These are phyloP conservation scores for Paramyrothecium roridum DNA, from an alignment of 2,329 filamentous ascomycete genomes.

Conservation along the genomic window DNA sequence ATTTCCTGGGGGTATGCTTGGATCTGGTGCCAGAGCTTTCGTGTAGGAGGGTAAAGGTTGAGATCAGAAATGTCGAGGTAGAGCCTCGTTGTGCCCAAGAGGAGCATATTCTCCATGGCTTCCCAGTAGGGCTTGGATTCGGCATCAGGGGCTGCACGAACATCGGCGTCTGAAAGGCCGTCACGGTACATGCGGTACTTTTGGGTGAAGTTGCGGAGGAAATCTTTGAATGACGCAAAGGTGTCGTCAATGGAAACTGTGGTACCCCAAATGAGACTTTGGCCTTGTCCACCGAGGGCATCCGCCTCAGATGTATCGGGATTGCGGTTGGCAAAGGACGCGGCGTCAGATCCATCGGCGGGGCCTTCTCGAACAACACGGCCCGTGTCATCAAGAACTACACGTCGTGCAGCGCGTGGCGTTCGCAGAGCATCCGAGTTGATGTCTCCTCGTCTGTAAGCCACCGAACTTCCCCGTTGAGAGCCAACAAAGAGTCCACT, in stretches of 20 bases:
- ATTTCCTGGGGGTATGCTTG: slow-evolving; percentile 95
- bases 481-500: slow-evolving; percentile 79
- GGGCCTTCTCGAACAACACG: slow-evolving; percentile 54
- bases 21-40: slow-evolving; percentile 93
- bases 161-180: slow-evolving; percentile 75
- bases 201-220: slow-evolving; percentile 83
- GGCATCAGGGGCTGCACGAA: slow-evolving; percentile 64
- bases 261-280: slow-evolving; percentile 91
- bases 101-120: slow-evolving; percentile 85
- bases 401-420: slow-evolving; percentile 47
- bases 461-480: slow-evolving; percentile 53
- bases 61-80: slow-evolving; percentile 88
- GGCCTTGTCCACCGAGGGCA: slow-evolving; percentile 75
- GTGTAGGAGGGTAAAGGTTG: slow-evolving; percentile 86
- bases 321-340: slow-evolving; percentile 61
- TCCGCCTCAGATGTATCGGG: slow-evolving; percentile 92
- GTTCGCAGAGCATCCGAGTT: slow-evolving; percentile 71
- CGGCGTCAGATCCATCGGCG: slow-evolving; percentile 51
- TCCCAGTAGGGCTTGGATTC: slow-evolving; percentile 80
- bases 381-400: slow-evolving; percentile 58
- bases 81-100: slow-evolving; percentile 77
- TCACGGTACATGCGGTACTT: slow-evolving; percentile 94
- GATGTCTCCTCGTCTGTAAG: slow-evolving; percentile 73
- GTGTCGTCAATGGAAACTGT: slow-evolving; percentile 93
- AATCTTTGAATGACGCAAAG: slow-evolving; percentile 84